Conservation (phyloP, 2,329 filamentous ascomycete genomes). For the Talaromyces marneffei region DNA sequence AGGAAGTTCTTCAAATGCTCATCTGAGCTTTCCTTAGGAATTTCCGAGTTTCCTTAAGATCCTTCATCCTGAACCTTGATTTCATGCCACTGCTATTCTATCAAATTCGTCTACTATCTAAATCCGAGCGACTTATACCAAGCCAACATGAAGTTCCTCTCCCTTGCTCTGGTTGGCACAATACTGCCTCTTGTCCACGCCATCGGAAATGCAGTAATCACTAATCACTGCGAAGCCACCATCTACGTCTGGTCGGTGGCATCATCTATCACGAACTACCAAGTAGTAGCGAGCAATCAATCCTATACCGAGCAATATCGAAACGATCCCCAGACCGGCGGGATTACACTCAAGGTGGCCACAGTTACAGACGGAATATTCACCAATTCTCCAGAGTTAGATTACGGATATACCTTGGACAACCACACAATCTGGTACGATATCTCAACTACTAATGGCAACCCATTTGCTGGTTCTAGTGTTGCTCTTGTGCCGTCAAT, state of each 20-base stretch:
- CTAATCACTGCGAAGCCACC: slow-evolving; percentile 28
- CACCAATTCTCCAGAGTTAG: slow-evolving; percentile 31
- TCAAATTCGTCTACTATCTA: neutral
- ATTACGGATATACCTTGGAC: slow-evolving; percentile 39
- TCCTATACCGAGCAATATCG: slow-evolving; percentile 34
- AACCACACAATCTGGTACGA: slow-evolving; percentile 36
- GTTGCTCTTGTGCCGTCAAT: slow-evolving; percentile 23
- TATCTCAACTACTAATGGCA: slow-evolving; percentile 41
- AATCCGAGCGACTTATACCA: neutral
- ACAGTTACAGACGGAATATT: slow-evolving; percentile 30
- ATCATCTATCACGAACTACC: slow-evolving; percentile 20
- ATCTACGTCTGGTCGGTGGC: slow-evolving; percentile 38
- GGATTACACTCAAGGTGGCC: slow-evolving; percentile 41
- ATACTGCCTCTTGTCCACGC: slow-evolving; percentile 15
- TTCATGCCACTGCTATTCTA: neutral
- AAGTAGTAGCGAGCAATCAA: slow-evolving; percentile 19
- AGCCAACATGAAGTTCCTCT: slow-evolving; percentile 10
- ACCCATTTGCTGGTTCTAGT: slow-evolving; percentile 32
- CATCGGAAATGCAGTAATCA: slow-evolving; percentile 30
- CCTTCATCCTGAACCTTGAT: too few relatives aligned
- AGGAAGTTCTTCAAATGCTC: too few relatives aligned
- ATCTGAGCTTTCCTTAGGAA: neutral
- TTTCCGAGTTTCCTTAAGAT: too few relatives aligned
- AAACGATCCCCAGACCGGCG: slow-evolving; percentile 30
- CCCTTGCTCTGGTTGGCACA: slow-evolving; percentile 11